Base-by-base conservation (phyloP, 345 rosid genomes). In the Viola odorata region DNA sequence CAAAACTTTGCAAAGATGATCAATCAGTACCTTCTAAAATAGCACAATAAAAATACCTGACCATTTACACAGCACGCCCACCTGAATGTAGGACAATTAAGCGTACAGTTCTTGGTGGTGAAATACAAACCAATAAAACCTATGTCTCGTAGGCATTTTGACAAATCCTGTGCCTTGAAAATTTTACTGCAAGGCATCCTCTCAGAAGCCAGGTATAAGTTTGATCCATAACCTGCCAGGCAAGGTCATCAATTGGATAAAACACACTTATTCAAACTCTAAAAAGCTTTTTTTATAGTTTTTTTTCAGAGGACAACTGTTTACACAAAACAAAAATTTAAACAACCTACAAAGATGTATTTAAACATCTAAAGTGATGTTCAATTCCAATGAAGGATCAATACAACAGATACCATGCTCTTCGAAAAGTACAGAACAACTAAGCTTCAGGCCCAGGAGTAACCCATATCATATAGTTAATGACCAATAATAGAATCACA, bases 31-130 rank as follows among this genome's bases (percentile, higher is more conserved):
- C 50, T 49, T 16, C 16, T 14, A 23, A 23, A 23, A 23, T 23
- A 23, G 32, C 32, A 23, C 1, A 23, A 23, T 23, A 23, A 23
- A 50, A 12, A 13, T 52, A 50, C 13, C 12, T 15, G 45, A 36
- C 7, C 66, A 71, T 78, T 69, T 66, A 71, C 77, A 61, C 13
- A 56, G 50, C 53, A 41, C 62, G 49, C 63, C 73, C 39, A 66
- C 57, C 59, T 41, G 13, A 40, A 61, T 23, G 36, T n/a, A 17
- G 32, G 44, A 44, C 14, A 54, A 47, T 6, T 42, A 56, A 53
- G 12, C 48, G 12, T n/a, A 61, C 12, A 52, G 53, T 55, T 38
- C 70, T 59, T 55, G 12, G 44, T 10, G 67, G 52, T 45, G 48
- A 48, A 60, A 65, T 54, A 47, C n/a, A 38, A 66, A 55, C 52